These are phyloP conservation scores for Aspergillus pseudonomiae DNA, from an alignment of 2,329 filamentous ascomycete genomes.

Conservation along the genomic window DNA sequence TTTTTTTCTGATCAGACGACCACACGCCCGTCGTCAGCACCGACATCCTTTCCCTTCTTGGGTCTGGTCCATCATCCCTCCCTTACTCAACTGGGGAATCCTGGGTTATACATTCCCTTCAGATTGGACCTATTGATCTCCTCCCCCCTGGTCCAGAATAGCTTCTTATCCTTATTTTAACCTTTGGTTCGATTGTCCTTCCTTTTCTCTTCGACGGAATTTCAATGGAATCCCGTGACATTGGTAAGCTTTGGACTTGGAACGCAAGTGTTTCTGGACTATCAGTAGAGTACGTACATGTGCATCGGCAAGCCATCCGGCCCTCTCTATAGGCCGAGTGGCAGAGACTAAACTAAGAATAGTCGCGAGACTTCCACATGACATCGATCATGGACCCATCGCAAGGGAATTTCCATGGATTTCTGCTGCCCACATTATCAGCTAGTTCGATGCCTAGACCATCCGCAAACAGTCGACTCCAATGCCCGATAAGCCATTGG, in stretches of 20 bases:
- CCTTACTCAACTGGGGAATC: slow-evolving; percentile 11
- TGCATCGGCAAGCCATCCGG: slow-evolving; percentile 17
- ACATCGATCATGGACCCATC: slow-evolving; percentile 21
- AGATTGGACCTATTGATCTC: neutral
- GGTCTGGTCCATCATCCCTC: slow-evolving; percentile 3
- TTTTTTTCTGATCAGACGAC: slow-evolving; percentile 32
- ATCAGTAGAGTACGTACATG: neutral
- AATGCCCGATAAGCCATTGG: neutral
- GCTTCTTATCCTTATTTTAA: slow-evolving; percentile 1
- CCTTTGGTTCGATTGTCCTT: neutral
- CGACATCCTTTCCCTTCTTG: slow-evolving; percentile 18
- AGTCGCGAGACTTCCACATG: slow-evolving; percentile 21
- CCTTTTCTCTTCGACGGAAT: neutral
- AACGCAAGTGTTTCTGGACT: neutral
- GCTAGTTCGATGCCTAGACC: slow-evolving; percentile 19
- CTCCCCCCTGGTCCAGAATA: neutral
- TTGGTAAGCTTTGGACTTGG: neutral
- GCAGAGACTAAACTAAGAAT: slow-evolving; percentile 15
- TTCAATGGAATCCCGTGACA: neutral
- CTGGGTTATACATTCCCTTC: slow-evolving; percentile 6
- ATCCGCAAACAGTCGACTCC: slow-evolving; percentile 12
- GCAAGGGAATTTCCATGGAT: slow-evolving; percentile 15
- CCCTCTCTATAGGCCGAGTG: slow-evolving; percentile 8
- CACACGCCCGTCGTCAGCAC: slow-evolving; percentile 20
- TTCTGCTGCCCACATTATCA: slow-evolving; percentile 15